Evolutionary conservation across 257 asterid genomes (phyloP), one percentile per base, ranked within the genome.

Genomic region (Osmanthus fragrans): DNA sequence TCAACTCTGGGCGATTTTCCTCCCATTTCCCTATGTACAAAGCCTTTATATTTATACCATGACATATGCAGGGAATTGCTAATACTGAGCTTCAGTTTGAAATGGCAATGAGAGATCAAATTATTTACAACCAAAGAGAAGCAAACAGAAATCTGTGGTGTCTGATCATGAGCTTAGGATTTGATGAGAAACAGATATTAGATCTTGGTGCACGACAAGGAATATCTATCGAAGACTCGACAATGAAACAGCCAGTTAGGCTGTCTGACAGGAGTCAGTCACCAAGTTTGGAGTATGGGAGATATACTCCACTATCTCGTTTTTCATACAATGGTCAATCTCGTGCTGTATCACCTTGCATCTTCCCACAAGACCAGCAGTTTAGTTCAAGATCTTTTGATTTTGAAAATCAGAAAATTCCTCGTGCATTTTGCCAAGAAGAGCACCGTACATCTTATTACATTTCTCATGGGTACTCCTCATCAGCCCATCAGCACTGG

Each of bases 51-150:
- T 73, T 73, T 56, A 77, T 78, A 27, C 27, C 77, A 37, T 82
- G 56, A 73, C 71, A 58, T 51, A 33, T 83, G 78, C 83, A 92
- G 99, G 97, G 99, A 82, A 89, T 94, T 54, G 82, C 92, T 3
- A 92, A 94, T 76, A 89, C 97, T 4, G 99, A 94, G 77, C 97
- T 94, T 77, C 99, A 94, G 86, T 90, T 94, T 70, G 96, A 94
- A 90, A 89, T 94, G 84, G 99, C 97, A 71, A 85, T 91, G 90
- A 91, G 99, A 86, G 99, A 94, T 83, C 97, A 94, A 86, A 83
- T 92, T 51, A 92, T 94, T 72, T 72, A 83, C 88, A 90, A 81
- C 87, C 97, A 94, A 85, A 88, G 90, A 84, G 99, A 91, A 90
- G 90, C 96, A 58, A 91, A 89, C 58, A 88, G 85, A 82, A 92